Conservation (phyloP, 2,329 filamentous ascomycete genomes). For the Arthrinium phaeospermum region DNA sequence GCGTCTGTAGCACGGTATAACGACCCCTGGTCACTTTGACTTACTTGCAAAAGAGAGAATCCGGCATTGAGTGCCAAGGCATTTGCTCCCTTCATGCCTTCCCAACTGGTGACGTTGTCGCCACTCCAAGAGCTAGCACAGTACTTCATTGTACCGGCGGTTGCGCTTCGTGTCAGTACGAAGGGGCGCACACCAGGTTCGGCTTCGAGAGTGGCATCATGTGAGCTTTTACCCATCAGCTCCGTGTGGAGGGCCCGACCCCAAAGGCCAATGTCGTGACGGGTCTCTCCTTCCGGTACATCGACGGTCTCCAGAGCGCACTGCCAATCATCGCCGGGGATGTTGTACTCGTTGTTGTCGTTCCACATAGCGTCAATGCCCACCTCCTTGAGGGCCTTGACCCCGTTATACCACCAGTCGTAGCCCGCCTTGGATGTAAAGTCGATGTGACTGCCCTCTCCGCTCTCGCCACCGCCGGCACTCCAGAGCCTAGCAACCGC, state of each 20-base stretch:
- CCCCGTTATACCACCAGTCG: slow-evolving; percentile 74
- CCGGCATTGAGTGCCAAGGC: slow-evolving; percentile 72
- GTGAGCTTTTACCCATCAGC: slow-evolving; percentile 72
- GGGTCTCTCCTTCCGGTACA: slow-evolving; percentile 42
- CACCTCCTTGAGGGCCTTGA: slow-evolving; percentile 63
- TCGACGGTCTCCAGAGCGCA: slow-evolving; percentile 58
- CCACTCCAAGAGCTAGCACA: slow-evolving; percentile 76
- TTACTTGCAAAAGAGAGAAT: slow-evolving; percentile 67
- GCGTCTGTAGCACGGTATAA: neutral
- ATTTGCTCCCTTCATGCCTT: slow-evolving; percentile 74
- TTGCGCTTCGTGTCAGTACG: slow-evolving; percentile 73
- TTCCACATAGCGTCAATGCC: slow-evolving; percentile 81
- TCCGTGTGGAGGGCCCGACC: slow-evolving; percentile 73
- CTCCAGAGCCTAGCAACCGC: slow-evolving; percentile 73
- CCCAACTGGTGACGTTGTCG: slow-evolving; percentile 77
- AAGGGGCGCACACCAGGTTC: slow-evolving; percentile 68
- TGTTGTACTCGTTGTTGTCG: slow-evolving; percentile 78
- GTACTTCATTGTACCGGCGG: slow-evolving; percentile 72
- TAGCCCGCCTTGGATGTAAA: slow-evolving; percentile 72
- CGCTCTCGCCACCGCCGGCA: slow-evolving; percentile 72
- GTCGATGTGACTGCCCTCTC: slow-evolving; percentile 73
- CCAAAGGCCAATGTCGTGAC: slow-evolving; percentile 68
- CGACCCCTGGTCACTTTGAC: neutral
- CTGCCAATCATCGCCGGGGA: slow-evolving; percentile 69
- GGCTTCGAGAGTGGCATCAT: slow-evolving; percentile 67